Base-by-base conservation (phyloP, 257 asterid species). In the Solanum ossicruentum region DNA sequence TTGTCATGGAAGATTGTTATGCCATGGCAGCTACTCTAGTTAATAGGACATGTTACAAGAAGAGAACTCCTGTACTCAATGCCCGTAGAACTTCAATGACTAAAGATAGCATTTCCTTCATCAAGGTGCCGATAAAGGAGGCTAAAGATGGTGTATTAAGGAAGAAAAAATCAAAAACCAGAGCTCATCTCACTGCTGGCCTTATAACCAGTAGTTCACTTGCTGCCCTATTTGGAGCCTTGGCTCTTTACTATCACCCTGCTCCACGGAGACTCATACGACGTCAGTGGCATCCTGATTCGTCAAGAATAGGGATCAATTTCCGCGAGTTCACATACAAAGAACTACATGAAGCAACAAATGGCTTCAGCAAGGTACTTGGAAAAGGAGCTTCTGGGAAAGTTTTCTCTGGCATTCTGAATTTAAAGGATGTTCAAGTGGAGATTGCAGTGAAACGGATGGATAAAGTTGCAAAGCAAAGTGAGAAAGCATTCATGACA, bases 351-450 rank as follows among this genome's bases (percentile, higher is more conserved):
- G 88, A 57, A 20, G 20, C 75, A 13, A 86, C 88, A 2, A 58
- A 51, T 45, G 78, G 83, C 9, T 86, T 86, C 85, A 86, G 56
- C 54, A 43, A 82, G 28, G 39, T 18, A 60, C 80, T 86, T 17
- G 85, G 88, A 45, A 71, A 72, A 58, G 88, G 85, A 23, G 70
- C 85, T 23, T 86, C 65, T 15, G 88, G 80, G 12, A 71, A 61
- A 6, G 85, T 86, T 1, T 71, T 72, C 51, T 43, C 8, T 45
- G 88, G 88, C 6, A 45, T 43, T 61, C 23, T 86, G 10, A n/a
- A 45, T 23, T 70, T 84, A 20, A 72, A 65, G 47, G 78, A 45
- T n/a, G 7, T 39, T 6, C 15, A n/a, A 70, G 16, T 12, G 28
- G n/a, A 28, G 49, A 82, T 85, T 43, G 88, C 88, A 2, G 67